Base-by-base conservation (phyloP, 2,329 filamentous ascomycete species). In the Penicillium sp. region DNA sequence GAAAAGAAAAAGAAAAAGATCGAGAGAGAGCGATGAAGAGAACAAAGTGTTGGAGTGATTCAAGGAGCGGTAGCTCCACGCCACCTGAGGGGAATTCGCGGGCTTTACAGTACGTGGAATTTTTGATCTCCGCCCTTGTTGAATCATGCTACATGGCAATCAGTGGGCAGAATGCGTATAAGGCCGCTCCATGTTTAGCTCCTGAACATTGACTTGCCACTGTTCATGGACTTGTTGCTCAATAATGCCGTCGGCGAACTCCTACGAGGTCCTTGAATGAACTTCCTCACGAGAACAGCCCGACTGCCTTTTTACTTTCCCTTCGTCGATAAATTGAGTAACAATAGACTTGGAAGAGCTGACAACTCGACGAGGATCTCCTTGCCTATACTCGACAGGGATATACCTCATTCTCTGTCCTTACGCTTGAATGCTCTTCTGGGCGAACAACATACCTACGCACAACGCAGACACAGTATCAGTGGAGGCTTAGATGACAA, bases 31-130 rank as follows among this genome's bases (percentile, higher is more conserved):
- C n/a, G 22, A 41, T 49, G 17, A 42, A 49, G 20, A 34, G 51
- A 45, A 39, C 11, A 43, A 43, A 37, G 25, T 15, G 50, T 14
- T 54, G 7, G 51, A 42, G 25, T 43, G 38, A 38, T 39, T 31
- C 22, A 42, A 39, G 49, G 34, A 37, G 20, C 20, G 28, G 11
- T 34, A 34, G 25, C 39, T 28, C 22, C 35, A 52, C 49, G 49
- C 35, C 49, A 52, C 49, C 31, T 35, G 49, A 50, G 31, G 49
- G 49, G 49, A 35, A 39, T 38, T 38, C n/a, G 28, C 35, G 35
- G 49, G 14, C 20, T 41, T 52, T 49, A 48, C 49, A 45, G 48
- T 47, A 54, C 37, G 35, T 39, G 56, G 49, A 45, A 49, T 49
- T 49, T 49, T 35, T 25, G 47, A 35, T 20, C 47, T 17, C 20